A percentile compares a stretch with the other conserved stretches of the same genome.
Evolutionary conservation across 1,284 basidiomycete genomes (phyloP).

Genomic region (Puccinia coronata): DNA sequence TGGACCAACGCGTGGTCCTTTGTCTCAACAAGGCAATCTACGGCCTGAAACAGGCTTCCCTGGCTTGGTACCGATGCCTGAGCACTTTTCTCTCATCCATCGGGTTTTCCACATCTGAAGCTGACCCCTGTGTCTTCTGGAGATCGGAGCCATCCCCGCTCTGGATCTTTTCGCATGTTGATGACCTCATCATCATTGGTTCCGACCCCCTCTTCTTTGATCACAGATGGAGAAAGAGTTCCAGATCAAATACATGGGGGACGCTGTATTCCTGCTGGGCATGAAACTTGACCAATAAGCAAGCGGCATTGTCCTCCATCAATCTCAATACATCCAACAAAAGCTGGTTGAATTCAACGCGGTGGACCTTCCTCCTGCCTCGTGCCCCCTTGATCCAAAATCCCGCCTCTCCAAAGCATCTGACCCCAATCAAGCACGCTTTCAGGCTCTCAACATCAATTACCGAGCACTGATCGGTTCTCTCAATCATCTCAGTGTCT

Average conservation of each 20-base stretch:
- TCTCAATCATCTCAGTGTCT: neutral
- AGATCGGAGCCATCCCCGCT: neutral
- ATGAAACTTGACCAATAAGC: neutral
- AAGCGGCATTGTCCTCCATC: neutral
- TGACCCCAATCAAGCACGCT: neutral
- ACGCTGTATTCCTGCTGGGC: neutral
- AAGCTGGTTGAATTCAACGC: neutral
- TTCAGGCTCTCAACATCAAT: neutral
- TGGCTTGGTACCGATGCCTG: neutral
- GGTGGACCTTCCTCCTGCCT: neutral
- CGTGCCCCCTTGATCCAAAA: neutral
- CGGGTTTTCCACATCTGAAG: neutral
- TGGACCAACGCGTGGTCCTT: neutral
- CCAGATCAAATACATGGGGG: neutral
- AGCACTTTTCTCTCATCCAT: neutral
- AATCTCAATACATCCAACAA: neutral
- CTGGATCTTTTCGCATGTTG: too few relatives aligned
- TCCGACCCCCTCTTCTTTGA: too few relatives aligned
- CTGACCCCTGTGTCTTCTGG: slow-evolving; percentile 19
- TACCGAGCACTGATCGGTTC: too few relatives aligned
- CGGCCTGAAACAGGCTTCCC: neutral
- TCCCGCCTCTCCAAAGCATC: neutral
- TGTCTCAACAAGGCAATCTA: neutral
- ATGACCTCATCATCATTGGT: too few relatives aligned
- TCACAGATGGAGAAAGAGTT: neutral